phyloP scores from a whole-genome alignment of 2,329 filamentous ascomycete species.

The Ceratocystis cacaofunesta region DNA sequence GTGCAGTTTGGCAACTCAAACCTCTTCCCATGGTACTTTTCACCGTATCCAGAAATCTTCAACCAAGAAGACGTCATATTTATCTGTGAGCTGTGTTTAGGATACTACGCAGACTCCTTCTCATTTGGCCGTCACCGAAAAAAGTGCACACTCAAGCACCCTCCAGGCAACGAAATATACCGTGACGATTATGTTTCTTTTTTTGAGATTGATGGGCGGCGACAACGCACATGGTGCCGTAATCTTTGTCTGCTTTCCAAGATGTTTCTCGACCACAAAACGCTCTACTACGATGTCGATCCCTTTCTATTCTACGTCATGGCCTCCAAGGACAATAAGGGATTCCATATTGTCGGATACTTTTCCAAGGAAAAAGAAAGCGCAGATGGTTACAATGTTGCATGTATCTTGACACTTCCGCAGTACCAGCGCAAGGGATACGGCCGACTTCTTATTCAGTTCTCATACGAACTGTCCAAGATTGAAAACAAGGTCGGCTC shows the following conservation, averaged over 20 bases:
- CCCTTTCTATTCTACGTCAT: conserved; percentile 98
- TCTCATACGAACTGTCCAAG: conserved; percentile 92
- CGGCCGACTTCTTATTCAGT: conserved; percentile 84
- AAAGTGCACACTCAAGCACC: conserved; percentile 84
- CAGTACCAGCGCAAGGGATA: conserved; percentile 95
- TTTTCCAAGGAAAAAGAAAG: conserved; percentile 98
- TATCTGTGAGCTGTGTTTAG: conserved; percentile 94
- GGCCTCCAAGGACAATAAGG: conserved; percentile 75
- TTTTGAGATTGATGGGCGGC: conserved; percentile 89
- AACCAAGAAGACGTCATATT: conserved; percentile 80
- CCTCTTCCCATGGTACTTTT: conserved; percentile 98
- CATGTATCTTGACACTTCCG: conserved; percentile 89
- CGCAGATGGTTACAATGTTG: conserved; percentile 92
- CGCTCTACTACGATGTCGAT: conserved; percentile 98
- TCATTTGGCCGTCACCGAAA: conserved; percentile 72
- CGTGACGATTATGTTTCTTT: conserved; percentile 87
- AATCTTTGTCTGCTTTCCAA: conserved; percentile 91
- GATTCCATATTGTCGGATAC: conserved; percentile 95
- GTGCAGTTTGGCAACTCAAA: conserved; percentile 89
- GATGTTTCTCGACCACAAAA: conserved; percentile 95
- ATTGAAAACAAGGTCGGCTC: conserved; percentile 91
- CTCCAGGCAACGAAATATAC: conserved; percentile 96
- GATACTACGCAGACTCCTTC: conserved; percentile 71
- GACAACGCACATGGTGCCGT: conserved; percentile 90
- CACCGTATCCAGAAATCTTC: conserved; percentile 83